Percentiles rank a stretch among this genome's conserved stretches.
Conservation (phyloP, 2,329 filamentous ascomycete species). For the Cercospora citrullina region DNA sequence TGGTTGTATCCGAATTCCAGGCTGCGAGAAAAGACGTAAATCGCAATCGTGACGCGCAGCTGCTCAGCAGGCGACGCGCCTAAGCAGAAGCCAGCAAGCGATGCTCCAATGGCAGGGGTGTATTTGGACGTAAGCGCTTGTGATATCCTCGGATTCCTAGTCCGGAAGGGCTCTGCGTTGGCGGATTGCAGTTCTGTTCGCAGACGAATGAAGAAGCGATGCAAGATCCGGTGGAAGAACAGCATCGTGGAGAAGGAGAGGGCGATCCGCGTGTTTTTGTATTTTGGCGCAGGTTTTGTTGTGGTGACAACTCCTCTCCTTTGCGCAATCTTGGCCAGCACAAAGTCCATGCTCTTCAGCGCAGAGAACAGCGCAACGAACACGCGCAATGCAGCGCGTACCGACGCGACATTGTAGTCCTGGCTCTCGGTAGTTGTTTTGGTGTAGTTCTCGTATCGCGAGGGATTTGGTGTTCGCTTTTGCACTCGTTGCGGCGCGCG, state of each 20-base stretch:
- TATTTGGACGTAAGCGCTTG: conserved; percentile 75
- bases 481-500: conserved; percentile 61
- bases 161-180: conserved; percentile 77
- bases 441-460: conserved; percentile 52
- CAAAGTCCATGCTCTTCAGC: conserved; percentile 50
- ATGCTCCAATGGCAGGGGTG: conserved; percentile 87
- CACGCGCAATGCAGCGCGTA: conserved; percentile 49
- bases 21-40: conserved; percentile 77
- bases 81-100: conserved; percentile 78
- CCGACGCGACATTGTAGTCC: conserved; percentile 51
- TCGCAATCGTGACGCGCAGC: conserved; percentile 74
- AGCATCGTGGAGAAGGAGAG: conserved; percentile 82
- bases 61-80: conserved; percentile 72
- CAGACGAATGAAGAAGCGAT: conserved; percentile 82
- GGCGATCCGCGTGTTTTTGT: conserved; percentile 71
- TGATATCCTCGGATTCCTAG: conserved; percentile 76
- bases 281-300: conserved; percentile 22
- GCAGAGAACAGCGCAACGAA: conserved; percentile 46
- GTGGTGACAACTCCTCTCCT: conserved; percentile 27
- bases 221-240: conserved; percentile 82
- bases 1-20: conserved; percentile 86
- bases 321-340: conserved; percentile 42
- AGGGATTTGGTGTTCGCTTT: conserved; percentile 54
- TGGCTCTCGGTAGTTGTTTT: conserved; percentile 32
- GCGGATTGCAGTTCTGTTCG: conserved; percentile 73